Percentiles rank a stretch among this genome's conserved stretches.
Evolutionary conservation across 441 rosid genomes (phyloP).

Genomic region (Gossypium armourianum): DNA sequence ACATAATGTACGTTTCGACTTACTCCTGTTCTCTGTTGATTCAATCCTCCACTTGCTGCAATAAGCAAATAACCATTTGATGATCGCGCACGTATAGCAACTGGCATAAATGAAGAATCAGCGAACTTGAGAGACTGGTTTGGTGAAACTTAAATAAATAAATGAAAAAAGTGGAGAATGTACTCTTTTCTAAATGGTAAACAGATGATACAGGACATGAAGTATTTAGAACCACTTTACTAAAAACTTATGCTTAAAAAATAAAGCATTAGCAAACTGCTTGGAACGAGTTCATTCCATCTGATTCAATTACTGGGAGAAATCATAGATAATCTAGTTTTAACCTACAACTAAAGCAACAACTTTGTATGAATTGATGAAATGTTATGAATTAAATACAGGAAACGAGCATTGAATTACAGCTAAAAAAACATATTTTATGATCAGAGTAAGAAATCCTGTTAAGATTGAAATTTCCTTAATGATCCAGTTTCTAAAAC

Average conservation of each 20-base stretch:
- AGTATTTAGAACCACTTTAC: neutral
- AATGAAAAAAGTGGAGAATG: neutral
- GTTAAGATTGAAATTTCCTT: neutral
- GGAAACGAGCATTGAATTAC: neutral
- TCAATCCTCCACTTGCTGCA: conserved; percentile 91
- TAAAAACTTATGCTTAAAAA: neutral
- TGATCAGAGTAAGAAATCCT: neutral
- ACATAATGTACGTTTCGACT: conserved; percentile 26
- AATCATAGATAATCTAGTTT: neutral
- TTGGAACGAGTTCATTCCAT: neutral
- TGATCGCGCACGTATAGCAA: conserved; percentile 41
- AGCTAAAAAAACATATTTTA: neutral
- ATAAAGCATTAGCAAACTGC: neutral
- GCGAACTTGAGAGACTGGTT: neutral
- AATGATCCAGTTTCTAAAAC: neutral
- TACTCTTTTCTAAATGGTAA: neutral
- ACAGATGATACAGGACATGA: conserved; percentile 2
- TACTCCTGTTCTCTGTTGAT: conserved; percentile 98
- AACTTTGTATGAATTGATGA: neutral
- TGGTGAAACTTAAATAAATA: neutral
- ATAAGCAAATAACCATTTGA: conserved; percentile 91
- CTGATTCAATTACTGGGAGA: neutral
- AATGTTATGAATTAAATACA: neutral
- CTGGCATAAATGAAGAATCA: conserved; percentile 24
- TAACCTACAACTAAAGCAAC: conserved; percentile 2